Percentiles rank a stretch among this genome's conserved stretches.
Conservation (phyloP, 2,329 filamentous ascomycete genomes). For the Domatiomyces globalis region DNA sequence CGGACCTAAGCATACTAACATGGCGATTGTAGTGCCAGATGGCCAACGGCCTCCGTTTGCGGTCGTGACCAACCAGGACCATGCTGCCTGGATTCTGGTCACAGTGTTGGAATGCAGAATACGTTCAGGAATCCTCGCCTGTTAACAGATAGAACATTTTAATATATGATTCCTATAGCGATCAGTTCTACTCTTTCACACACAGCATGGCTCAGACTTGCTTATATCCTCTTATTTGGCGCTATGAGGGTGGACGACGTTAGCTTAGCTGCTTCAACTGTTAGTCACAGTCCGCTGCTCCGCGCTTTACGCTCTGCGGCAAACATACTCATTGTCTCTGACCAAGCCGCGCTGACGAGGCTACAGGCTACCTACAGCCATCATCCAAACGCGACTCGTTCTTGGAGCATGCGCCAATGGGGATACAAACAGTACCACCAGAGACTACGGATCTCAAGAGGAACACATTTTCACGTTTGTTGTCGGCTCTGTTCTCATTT, state of each 20-base stretch:
- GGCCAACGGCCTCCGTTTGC: slow-evolving; percentile 25
- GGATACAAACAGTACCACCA: too few relatives aligned
- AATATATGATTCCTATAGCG: too few relatives aligned
- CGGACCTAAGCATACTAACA: too few relatives aligned
- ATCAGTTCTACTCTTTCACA: too few relatives aligned
- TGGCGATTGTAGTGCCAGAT: slow-evolving; percentile 18
- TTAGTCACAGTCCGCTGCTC: background rate
- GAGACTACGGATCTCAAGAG: too few relatives aligned
- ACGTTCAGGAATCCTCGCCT: too few relatives aligned
- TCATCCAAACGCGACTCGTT: slow-evolving; percentile 21
- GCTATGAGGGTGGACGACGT: slow-evolving; percentile 15
- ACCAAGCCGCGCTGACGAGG: background rate
- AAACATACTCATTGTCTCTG: background rate
- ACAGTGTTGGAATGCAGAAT: too few relatives aligned
- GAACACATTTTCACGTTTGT: too few relatives aligned
- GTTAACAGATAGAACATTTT: too few relatives aligned
- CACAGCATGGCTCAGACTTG: slow-evolving; percentile 25
- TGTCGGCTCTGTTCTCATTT: too few relatives aligned
- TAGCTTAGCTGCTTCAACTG: slow-evolving; percentile 19
- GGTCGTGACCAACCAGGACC: slow-evolving; percentile 25
- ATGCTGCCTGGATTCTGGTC: slow-evolving; percentile 27
- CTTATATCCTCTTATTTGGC: slow-evolving; percentile 24
- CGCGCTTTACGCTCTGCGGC: background rate
- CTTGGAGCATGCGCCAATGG: slow-evolving; percentile 21
- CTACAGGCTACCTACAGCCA: slow-evolving; percentile 19